These are phyloP conservation scores for Spiraea crenata DNA, from an alignment of 331 rosid genomes.

Conservation along the genomic window DNA sequence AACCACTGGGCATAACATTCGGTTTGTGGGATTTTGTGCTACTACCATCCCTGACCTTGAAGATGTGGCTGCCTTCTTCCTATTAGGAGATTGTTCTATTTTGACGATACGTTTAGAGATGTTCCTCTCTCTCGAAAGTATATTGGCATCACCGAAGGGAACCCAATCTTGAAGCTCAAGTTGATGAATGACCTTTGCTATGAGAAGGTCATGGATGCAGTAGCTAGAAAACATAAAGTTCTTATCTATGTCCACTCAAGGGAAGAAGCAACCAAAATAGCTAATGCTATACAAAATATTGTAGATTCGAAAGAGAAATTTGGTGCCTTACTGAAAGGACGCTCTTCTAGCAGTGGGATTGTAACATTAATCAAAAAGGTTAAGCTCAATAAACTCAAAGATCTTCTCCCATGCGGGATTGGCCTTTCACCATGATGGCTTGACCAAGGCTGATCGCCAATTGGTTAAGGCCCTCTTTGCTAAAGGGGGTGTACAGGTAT, in stretches of 20 bases:
- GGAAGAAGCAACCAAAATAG: slow-evolving; percentile 95
- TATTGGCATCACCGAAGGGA: slow-evolving; percentile 84
- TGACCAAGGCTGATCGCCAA: slow-evolving; percentile 87
- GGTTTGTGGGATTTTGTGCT: slow-evolving; percentile 93
- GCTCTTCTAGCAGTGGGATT: slow-evolving; percentile 93
- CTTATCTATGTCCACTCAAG: slow-evolving; percentile 95
- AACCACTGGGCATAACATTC: slow-evolving; percentile 80
- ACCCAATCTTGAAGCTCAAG: slow-evolving; percentile 93
- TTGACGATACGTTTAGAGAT: slow-evolving; percentile 89
- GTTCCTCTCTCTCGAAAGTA: slow-evolving; percentile 94
- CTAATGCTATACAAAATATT: slow-evolving; percentile 85
- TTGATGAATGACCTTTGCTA: slow-evolving; percentile 97
- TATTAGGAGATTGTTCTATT: slow-evolving; percentile 63
- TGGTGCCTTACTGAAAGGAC: slow-evolving; percentile 85
- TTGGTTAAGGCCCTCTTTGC: slow-evolving; percentile 96
- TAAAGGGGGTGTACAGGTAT: slow-evolving; percentile 87
- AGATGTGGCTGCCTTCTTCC: slow-evolving; percentile 86
- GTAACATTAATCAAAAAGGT: slow-evolving; percentile 83
- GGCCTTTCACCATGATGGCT: slow-evolving; percentile 95
- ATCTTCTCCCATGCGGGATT: slow-evolving; percentile 91
- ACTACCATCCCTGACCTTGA: slow-evolving; percentile 75
- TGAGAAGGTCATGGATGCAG: slow-evolving; percentile 75
- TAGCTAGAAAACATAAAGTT: slow-evolving; percentile 92
- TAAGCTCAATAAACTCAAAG: slow-evolving; percentile 92
- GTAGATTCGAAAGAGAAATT: slow-evolving; percentile 92